phyloP scores from a whole-genome alignment of 192 early-diverging fungal species.

The Coemansia sp. region DNA sequence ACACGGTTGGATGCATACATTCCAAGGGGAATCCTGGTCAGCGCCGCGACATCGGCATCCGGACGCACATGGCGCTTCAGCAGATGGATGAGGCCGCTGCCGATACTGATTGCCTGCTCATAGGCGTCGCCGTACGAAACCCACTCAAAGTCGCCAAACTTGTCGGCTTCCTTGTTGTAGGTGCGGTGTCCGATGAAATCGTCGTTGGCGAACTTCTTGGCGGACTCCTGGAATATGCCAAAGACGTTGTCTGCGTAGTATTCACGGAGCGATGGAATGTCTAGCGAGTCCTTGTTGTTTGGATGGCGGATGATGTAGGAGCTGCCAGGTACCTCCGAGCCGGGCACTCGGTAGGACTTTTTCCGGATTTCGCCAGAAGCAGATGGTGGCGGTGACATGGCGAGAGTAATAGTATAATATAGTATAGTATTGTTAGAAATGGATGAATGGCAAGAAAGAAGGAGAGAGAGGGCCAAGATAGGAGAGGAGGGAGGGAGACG shows the following conservation, averaged over 20 bases:
- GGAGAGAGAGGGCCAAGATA: too few species aligned
- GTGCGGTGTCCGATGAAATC: slow-evolving; percentile 69
- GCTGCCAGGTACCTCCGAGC: slow-evolving; percentile 47
- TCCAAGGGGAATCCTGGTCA: slow-evolving; percentile 57
- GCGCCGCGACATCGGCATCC: slow-evolving; percentile 24
- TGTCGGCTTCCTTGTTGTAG: slow-evolving; percentile 59
- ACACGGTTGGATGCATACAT: slow-evolving; percentile 76
- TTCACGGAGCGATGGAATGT: slow-evolving; percentile 15
- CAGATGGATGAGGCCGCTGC: slow-evolving; percentile 67
- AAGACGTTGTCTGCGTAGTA: slow-evolving; percentile 39
- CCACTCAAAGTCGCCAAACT: slow-evolving; percentile 69
- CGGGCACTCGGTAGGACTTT: slow-evolving; percentile 52
- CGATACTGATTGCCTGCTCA: slow-evolving; percentile 63
- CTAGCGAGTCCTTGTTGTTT: slow-evolving; percentile 37
- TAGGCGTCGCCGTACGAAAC: slow-evolving; percentile 66
- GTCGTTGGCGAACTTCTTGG: slow-evolving; percentile 54
- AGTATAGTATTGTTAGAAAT: not conserved
- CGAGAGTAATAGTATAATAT: not conserved
- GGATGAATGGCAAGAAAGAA: not conserved
- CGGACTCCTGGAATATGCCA: slow-evolving; percentile 52
- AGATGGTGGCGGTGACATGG: slow-evolving; percentile 1
- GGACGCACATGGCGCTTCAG: slow-evolving; percentile 55
- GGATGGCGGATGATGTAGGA: slow-evolving; percentile 50
- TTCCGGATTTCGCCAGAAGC: slow-evolving; percentile 13
- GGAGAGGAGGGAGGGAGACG: too few species aligned